Base-by-base conservation (phyloP, 768 basidiomycete genomes). In the Zangia roseola region DNA sequence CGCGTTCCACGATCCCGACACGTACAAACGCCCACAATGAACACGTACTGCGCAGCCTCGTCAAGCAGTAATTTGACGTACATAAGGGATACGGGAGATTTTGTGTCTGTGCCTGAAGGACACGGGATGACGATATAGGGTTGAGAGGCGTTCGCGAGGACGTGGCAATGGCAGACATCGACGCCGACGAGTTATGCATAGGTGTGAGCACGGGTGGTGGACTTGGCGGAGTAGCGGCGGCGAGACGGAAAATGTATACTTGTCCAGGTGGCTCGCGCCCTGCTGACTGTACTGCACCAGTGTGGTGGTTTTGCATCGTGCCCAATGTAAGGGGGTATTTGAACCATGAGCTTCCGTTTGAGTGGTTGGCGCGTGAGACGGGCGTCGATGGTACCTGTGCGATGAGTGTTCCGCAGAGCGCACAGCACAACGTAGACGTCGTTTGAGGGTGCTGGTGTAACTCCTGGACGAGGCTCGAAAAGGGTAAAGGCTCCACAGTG, bases 11-110 rank as follows among this genome's bases (percentile, higher is more conserved):
- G 45, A 97, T 74, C 10, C 87, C 82, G 0, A 81, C 83, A 20
- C 91, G 81, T 43, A 95, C 83, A 59, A 90, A 95, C 16, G 87
- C 82, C 92, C 93, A 97, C 13, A 95, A 71, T 5, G 85, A 86
- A 67, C 92, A 94, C n/a, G 93, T 91, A 31, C 86, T 77, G 12
- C 93, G 82, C 17, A 97, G 74, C 8, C 94, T 81, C 6, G 79
- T 71, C 14, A 95, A 74, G 64, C 93, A 95, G 86, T 92, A 95
- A n/a, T 88, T 84, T 16, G 79, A 81, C 10, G 78, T 72, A 60
- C 93, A 97, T 3, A 97, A 72, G 1, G 94, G 91, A 65, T 95
- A 54, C 7, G 65, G 68, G 6, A 40, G 43, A 19, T 58, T 57
- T 26, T 63, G 63, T 17, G 54, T 34, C 25, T 67, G 67, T 30